A percentile compares a stretch with the other conserved stretches of the same genome.
These are phyloP conservation scores for Kwoniella sp. DNA, from an alignment of 768 basidiomycete species.

Conservation along the genomic window DNA sequence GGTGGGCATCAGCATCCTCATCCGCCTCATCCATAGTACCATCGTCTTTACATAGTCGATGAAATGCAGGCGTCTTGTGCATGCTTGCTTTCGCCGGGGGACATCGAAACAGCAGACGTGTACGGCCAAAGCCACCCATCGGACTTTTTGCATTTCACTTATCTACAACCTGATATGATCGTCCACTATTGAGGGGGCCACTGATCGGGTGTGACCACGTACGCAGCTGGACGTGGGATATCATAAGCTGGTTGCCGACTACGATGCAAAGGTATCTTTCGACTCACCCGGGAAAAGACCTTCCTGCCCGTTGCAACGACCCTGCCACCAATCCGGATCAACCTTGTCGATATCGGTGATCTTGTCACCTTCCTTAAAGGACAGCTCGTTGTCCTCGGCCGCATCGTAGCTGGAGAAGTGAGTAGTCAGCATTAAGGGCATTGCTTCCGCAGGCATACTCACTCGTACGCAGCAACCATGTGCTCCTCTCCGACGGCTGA, in stretches of 20 bases:
- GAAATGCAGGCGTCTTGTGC: no score
- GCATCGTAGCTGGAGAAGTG: slow-evolving; percentile 68
- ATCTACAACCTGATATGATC: no score
- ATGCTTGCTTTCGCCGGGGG: no score
- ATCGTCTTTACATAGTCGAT: background rate
- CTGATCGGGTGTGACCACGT: slow-evolving; percentile 25
- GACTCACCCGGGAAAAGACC: slow-evolving; percentile 49
- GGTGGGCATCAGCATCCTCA: slow-evolving; percentile 16
- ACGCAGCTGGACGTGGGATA: slow-evolving; percentile 16
- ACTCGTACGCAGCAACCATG: slow-evolving; percentile 57
- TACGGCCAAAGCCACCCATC: no score
- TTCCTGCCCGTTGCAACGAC: slow-evolving; percentile 31
- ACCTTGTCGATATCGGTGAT: slow-evolving; percentile 74
- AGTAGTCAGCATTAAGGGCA: background rate
- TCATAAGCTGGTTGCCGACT: background rate
- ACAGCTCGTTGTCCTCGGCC: slow-evolving; percentile 83
- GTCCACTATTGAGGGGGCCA: slow-evolving; percentile 8
- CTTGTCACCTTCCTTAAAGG: slow-evolving; percentile 75
- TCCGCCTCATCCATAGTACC: slow-evolving; percentile 9
- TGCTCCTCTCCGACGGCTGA: slow-evolving; percentile 51
- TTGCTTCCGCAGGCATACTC: slow-evolving; percentile 64
- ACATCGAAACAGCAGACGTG: no score
- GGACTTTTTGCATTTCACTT: no score
- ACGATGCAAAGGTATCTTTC: background rate
- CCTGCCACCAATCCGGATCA: slow-evolving; percentile 43